These are phyloP conservation scores for Prinsepia uniflora DNA, from an alignment of 306 rosid genomes.

Conservation along the genomic window DNA sequence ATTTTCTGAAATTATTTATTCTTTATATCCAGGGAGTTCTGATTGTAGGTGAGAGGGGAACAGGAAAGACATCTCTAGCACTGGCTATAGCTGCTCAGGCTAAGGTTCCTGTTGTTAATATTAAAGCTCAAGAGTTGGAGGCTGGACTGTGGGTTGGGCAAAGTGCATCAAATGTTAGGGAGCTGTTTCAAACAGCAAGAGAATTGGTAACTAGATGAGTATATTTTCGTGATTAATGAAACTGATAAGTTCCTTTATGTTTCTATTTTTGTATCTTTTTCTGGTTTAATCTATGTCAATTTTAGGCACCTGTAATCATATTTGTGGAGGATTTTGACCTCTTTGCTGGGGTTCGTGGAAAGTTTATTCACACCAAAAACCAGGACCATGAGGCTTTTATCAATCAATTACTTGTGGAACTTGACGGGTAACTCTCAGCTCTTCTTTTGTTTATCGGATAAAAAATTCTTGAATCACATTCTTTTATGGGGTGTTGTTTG, in stretches of 20 bases:
- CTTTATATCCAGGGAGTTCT: constrained; percentile 74
- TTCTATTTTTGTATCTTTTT: constrained; percentile 21
- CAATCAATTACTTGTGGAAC: constrained; percentile 98
- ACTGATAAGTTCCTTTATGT: constrained; percentile 4
- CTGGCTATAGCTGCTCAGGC: constrained; percentile 97
- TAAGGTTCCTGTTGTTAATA: constrained; percentile 86
- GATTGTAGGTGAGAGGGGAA: constrained; percentile 96
- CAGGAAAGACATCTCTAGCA: constrained; percentile 97
- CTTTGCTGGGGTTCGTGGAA: constrained; percentile 98
- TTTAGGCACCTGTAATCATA: constrained; percentile 93
- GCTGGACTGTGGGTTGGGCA: constrained; percentile 99
- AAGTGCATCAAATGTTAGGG: constrained; percentile 95
- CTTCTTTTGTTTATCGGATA: background rate
- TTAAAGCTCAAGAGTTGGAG: constrained; percentile 86
- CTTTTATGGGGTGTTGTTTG: background rate
- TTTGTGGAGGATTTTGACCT: constrained; percentile 97
- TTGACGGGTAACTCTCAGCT: constrained; percentile 73
- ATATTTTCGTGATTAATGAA: background rate
- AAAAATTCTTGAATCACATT: constrained; percentile 1
- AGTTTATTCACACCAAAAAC: constrained; percentile 74
- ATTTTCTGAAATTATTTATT: constrained; percentile 24
- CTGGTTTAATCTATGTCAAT: constrained; percentile 32
- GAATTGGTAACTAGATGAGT: constrained; percentile 56
- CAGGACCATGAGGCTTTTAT: constrained; percentile 98
- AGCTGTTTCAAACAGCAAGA: constrained; percentile 93